Percentiles rank a stretch among this genome's conserved stretches.
These are phyloP conservation scores for Trichosanthes cucumerina DNA, from an alignment of 306 rosid genomes.

Conservation along the genomic window DNA sequence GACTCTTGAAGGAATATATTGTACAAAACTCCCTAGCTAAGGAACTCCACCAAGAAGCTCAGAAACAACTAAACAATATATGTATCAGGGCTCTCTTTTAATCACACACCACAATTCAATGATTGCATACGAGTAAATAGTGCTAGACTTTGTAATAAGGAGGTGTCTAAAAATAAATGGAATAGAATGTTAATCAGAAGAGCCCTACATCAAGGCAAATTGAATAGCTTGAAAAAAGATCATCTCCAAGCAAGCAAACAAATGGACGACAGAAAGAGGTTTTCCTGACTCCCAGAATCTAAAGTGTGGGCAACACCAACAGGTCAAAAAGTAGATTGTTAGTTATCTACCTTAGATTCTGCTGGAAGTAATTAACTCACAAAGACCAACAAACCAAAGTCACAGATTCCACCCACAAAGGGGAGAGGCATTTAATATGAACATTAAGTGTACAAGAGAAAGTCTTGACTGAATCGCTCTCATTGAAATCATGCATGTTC, in stretches of 20 bases:
- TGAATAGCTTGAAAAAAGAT: not conserved
- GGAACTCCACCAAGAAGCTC: conserved; percentile 1
- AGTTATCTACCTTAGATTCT: not conserved
- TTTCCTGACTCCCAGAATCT: not conserved
- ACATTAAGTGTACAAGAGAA: not conserved
- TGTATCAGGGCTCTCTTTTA: not conserved
- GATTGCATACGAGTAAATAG: not conserved
- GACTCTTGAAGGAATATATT: not conserved
- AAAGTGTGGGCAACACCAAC: not conserved
- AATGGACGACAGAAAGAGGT: not conserved
- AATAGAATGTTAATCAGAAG: not conserved
- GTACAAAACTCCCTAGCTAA: not conserved
- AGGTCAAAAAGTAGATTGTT: not conserved
- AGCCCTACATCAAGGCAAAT: not conserved
- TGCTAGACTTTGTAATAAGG: not conserved
- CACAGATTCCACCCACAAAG: not conserved
- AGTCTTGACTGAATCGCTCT: not conserved
- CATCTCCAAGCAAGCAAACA: not conserved
- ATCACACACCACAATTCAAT: not conserved
- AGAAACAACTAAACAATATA: not conserved
- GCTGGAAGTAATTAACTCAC: not conserved
- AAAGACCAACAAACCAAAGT: not conserved
- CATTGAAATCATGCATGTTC: not conserved
- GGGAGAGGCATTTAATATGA: not conserved
- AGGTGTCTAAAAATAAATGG: not conserved